Percentiles rank a stretch among this genome's conserved stretches.
Conservation (phyloP, 1,139 yeast genomes). For the Yamadazyma friedrichii region DNA sequence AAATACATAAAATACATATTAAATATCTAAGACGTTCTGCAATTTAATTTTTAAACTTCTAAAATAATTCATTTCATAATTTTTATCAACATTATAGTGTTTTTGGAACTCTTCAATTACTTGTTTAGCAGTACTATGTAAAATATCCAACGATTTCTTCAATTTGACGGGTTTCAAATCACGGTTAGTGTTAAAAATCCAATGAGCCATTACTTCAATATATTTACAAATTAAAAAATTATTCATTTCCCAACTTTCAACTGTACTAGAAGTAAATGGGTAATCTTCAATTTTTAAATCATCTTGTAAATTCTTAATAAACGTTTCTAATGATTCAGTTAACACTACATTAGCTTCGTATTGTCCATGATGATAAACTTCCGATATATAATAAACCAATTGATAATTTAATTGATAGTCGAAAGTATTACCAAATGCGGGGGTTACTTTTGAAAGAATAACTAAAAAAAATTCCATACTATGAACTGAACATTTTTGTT, state of each 20-base stretch:
- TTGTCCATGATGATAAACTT: neutral
- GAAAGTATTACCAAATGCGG: neutral
- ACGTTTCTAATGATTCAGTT: neutral
- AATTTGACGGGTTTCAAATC: neutral
- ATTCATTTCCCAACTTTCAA: slow-evolving; percentile 1
- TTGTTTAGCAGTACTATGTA: neutral
- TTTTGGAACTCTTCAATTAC: neutral
- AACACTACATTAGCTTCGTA: neutral
- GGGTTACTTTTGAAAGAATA: neutral
- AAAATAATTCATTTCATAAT: neutral
- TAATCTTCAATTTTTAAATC: neutral
- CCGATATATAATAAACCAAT: neutral
- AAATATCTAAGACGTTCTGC: neutral
- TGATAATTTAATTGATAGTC: neutral
- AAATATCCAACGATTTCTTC: too few relatives aligned
- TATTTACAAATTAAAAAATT: slow-evolving; percentile 1
- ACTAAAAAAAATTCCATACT: slow-evolving; percentile 1
- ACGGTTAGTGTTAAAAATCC: neutral
- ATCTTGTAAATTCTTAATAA: neutral
- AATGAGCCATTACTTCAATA: slow-evolving; percentile 1
- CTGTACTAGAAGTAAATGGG: neutral
- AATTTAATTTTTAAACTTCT: neutral
- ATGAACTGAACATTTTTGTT: neutral
- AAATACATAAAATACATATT: neutral
- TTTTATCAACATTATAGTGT: neutral